Evolutionary conservation across 495 filamentous ascomycete species (phyloP), one percentile per base, ranked within the genome.

Genomic region (Annulohypoxylon nitens): DNA sequence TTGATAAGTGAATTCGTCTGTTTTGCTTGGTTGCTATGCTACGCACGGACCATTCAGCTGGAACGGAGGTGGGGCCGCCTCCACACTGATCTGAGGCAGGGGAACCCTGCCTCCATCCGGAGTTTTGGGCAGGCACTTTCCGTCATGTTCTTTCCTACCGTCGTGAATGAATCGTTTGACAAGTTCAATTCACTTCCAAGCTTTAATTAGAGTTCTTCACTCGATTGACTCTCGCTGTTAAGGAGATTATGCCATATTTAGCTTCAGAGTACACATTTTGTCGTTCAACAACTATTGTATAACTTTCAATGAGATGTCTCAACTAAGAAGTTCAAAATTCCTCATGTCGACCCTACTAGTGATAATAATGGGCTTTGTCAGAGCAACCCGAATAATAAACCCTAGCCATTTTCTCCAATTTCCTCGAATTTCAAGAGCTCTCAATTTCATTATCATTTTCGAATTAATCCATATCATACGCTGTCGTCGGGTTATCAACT

Each of bases 1-100:
- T 65, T 65, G 37, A 37, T 48, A 43, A 62, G 51, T 36, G 65
- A 58, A 63, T 73, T 30, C 64, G 64, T 16, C 61, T 74, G 71
- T 74, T 74, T 69, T 74, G 30, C 50, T 64, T 67, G 62, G 72
- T 75, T 75, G 72, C 72, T 75, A 75, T 70, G 72, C 23, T 43
- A 39, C 25, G 72, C 72, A 75, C 72, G 72, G 63, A 12, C 72
- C 72, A 58, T 6, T 4, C 30, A 14, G 12, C 11, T 9, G 2
- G 26, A 69, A 64, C 39, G 11, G 39, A 43, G 23, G 43, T 60
- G 70, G 11, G 62, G 48, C 61, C 55, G 33, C 51, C 66, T 63
- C 61, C 43, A 65, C 61, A 65, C 23, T 41, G 69, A 69, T 73
- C 70, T 64, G 60, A 45, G 7, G 54, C 70, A 73, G 59, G 70